phyloP scores from a whole-genome alignment of 2,329 filamentous ascomycete species.

The Cadophora luteo-olivacea region DNA sequence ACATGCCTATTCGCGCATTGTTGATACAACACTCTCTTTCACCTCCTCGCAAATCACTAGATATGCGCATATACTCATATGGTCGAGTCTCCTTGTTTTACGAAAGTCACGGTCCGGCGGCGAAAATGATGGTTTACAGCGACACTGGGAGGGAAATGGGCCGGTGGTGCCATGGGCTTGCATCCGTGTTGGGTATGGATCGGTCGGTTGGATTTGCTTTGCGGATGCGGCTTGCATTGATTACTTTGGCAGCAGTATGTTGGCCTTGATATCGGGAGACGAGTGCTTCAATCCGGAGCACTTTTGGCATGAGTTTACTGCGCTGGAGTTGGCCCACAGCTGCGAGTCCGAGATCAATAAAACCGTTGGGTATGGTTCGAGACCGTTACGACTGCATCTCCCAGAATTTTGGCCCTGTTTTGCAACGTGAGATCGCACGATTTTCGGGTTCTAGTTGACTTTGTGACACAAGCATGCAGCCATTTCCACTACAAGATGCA shows the following conservation, averaged over 20 bases:
- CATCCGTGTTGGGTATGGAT: neutral
- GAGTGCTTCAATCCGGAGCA: neutral
- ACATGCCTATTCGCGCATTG: conserved; percentile 8
- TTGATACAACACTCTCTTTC: conserved; percentile 27
- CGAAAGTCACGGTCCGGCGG: conserved; percentile 24
- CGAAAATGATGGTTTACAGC: conserved; percentile 37
- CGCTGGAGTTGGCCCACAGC: conserved; percentile 5
- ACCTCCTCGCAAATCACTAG: conserved; percentile 20
- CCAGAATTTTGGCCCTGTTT: neutral
- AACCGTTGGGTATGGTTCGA: conserved; percentile 13
- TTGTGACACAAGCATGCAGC: neutral
- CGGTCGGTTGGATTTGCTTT: conserved; percentile 12
- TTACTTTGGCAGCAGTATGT: conserved; percentile 16
- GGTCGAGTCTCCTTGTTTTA: conserved; percentile 26
- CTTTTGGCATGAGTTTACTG: neutral
- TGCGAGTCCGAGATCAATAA: conserved; percentile 10
- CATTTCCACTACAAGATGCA: neutral
- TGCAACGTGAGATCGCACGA: neutral
- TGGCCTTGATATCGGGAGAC: neutral
- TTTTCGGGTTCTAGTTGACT: neutral
- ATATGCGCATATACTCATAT: conserved; percentile 36
- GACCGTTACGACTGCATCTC: neutral
- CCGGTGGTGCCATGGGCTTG: conserved; percentile 11
- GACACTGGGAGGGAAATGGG: conserved; percentile 19
- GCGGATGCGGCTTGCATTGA: neutral